Conservation (phyloP, 2,329 filamentous ascomycete species). For the Pseudogymnoascus sp. region DNA sequence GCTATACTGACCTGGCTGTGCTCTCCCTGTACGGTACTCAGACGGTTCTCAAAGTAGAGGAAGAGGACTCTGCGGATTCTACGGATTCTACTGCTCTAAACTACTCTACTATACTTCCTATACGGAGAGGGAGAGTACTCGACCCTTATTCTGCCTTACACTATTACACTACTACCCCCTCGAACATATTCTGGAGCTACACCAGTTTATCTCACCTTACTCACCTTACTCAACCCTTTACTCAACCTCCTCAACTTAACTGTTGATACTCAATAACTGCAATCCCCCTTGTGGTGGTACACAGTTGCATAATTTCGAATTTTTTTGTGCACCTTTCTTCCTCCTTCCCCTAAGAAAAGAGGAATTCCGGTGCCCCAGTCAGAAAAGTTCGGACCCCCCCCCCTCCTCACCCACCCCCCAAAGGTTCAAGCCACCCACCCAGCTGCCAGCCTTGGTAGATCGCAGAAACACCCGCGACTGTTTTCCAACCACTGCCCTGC, state of each 20-base stretch:
- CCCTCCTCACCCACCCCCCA: not conserved
- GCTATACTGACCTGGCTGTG: not conserved
- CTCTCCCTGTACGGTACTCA: not conserved
- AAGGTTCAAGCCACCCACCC: not conserved
- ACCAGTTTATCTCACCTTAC: not conserved
- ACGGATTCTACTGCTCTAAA: too few species aligned
- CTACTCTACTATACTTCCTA: not conserved
- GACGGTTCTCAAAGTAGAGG: not conserved
- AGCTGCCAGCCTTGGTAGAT: not conserved
- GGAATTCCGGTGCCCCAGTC: not conserved
- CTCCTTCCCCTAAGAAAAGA: not conserved
- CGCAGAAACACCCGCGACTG: not conserved
- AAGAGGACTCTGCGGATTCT: too few species aligned
- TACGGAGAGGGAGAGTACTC: not conserved
- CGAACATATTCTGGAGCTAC: not conserved
- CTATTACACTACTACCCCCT: too few species aligned
- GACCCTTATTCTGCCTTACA: not conserved
- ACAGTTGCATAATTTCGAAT: not conserved
- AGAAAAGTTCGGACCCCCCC: not conserved
- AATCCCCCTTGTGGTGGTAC: not conserved
- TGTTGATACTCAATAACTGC: not conserved
- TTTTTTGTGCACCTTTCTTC: not conserved
- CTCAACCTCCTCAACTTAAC: not conserved
- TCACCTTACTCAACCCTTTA: not conserved
- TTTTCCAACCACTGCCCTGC: not conserved